A percentile compares a stretch with the other conserved stretches of the same genome.
Conservation (phyloP, 1,284 basidiomycete species). For the Pisolithus thermaeus region DNA sequence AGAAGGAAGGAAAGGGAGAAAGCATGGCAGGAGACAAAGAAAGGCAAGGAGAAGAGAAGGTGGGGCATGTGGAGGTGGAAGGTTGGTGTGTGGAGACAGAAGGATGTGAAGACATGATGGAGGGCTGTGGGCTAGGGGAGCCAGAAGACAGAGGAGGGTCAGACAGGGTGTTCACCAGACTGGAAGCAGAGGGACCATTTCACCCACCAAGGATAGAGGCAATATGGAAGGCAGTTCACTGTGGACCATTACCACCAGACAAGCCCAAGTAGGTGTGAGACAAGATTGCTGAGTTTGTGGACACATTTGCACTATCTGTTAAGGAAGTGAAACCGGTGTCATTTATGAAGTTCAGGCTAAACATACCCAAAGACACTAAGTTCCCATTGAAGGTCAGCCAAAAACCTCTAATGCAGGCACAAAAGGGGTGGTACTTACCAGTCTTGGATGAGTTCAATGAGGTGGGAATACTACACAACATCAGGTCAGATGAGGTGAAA, state of each 20-base stretch:
- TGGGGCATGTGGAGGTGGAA: not conserved
- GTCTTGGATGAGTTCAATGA: not conserved
- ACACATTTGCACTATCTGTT: not conserved
- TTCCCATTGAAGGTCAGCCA: not conserved
- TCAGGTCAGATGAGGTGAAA: conserved; percentile 2
- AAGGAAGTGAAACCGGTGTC: not conserved
- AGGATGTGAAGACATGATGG: no score
- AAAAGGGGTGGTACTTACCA: no score
- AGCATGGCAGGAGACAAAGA: no score
- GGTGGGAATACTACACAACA: not conserved
- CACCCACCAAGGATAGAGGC: not conserved
- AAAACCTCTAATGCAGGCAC: not conserved
- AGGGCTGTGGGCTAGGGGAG: no score
- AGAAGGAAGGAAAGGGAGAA: not conserved
- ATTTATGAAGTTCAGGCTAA: not conserved
- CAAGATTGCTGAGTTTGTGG: not conserved
- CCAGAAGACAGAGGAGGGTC: not conserved
- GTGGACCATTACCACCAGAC: not conserved
- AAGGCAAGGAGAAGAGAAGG: not conserved
- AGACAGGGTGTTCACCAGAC: not conserved
- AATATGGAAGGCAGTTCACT: not conserved
- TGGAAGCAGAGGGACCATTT: not conserved
- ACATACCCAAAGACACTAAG: not conserved
- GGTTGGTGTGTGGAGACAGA: not conserved
- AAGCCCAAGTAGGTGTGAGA: not conserved